These are phyloP conservation scores for Candida golubevii DNA, from an alignment of 805 yeast species.

Conservation along the genomic window DNA sequence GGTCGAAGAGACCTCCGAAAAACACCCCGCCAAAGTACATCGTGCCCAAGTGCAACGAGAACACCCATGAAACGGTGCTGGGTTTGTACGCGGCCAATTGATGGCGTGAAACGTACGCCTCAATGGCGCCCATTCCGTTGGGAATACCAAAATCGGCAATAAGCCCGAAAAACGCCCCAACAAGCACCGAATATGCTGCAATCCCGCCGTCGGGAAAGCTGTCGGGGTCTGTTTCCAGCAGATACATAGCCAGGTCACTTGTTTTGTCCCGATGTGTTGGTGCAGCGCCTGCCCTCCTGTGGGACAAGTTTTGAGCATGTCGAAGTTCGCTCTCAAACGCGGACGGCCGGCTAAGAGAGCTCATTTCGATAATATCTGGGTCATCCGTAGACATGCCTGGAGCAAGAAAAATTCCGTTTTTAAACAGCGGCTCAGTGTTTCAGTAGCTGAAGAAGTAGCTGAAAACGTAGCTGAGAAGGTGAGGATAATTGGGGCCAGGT, in stretches of 20 bases:
- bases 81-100: conserved; percentile 11
- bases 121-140: conserved; percentile 21
- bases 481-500: no score
- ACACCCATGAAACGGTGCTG: conserved; percentile 20
- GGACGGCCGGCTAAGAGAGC: not conserved
- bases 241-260: conserved; percentile 13
- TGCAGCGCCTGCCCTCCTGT: not conserved
- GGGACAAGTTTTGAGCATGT: not conserved
- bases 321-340: not conserved
- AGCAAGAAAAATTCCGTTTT: no score
- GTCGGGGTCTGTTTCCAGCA: conserved; percentile 12
- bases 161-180: conserved; percentile 21
- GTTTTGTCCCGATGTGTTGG: not conserved
- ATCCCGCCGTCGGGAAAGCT: conserved; percentile 24
- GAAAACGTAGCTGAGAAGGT: no score
- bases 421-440: no score
- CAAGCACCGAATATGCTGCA: conserved; percentile 20
- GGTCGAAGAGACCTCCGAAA: conserved; percentile 45
- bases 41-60: conserved; percentile 18
- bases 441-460: no score
- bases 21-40: conserved; percentile 27
- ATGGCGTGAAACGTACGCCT: conserved; percentile 18
- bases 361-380: conserved; percentile 4
- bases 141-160: conserved; percentile 21
- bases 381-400: not conserved